Evolutionary conservation across 768 basidiomycete genomes (phyloP).

Genomic region (Infundibulicybe gibba): DNA sequence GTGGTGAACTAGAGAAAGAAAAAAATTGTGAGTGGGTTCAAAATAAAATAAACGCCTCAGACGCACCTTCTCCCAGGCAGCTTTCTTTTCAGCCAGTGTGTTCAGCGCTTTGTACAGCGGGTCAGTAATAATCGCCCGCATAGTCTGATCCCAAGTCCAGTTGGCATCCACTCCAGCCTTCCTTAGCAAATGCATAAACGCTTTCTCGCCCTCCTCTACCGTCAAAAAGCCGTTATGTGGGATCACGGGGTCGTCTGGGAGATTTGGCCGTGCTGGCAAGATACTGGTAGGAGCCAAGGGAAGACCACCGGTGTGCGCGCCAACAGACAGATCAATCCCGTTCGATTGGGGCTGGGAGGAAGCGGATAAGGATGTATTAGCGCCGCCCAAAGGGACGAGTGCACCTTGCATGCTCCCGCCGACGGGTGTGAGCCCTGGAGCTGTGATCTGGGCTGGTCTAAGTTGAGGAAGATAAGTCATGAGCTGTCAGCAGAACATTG

Average conservation of each 20-base stretch:
- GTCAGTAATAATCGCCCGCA: slow-evolving; percentile 97
- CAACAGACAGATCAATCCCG: slow-evolving; percentile 44
- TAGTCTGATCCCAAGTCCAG: slow-evolving; percentile 98
- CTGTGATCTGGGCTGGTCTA: slow-evolving; percentile 29
- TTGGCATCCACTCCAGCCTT: slow-evolving; percentile 88
- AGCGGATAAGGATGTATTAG: slow-evolving; percentile 46
- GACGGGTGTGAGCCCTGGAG: slow-evolving; percentile 40
- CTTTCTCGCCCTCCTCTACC: slow-evolving; percentile 88
- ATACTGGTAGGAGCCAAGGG: slow-evolving; percentile 60
- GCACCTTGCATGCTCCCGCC: slow-evolving; percentile 49
- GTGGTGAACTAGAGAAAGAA: slow-evolving; percentile 61
- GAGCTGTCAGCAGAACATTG: not conserved
- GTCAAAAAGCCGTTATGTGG: slow-evolving; percentile 89
- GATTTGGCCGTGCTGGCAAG: slow-evolving; percentile 70
- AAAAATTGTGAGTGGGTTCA: too few species aligned
- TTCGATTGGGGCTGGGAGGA: slow-evolving; percentile 47
- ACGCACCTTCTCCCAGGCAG: slow-evolving; percentile 87
- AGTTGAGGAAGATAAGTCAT: slow-evolving; percentile 5
- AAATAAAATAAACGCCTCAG: not conserved
- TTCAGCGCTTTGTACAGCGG: slow-evolving; percentile 94
- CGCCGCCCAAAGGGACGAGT: slow-evolving; percentile 47
- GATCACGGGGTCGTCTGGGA: slow-evolving; percentile 85
- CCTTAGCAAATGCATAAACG: slow-evolving; percentile 85
- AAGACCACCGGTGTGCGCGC: slow-evolving; percentile 48
- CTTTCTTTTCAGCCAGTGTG: slow-evolving; percentile 92